Evolutionary conservation across 129 eudicot species (phyloP).

Genomic region (Oenanthe sinensis): DNA sequence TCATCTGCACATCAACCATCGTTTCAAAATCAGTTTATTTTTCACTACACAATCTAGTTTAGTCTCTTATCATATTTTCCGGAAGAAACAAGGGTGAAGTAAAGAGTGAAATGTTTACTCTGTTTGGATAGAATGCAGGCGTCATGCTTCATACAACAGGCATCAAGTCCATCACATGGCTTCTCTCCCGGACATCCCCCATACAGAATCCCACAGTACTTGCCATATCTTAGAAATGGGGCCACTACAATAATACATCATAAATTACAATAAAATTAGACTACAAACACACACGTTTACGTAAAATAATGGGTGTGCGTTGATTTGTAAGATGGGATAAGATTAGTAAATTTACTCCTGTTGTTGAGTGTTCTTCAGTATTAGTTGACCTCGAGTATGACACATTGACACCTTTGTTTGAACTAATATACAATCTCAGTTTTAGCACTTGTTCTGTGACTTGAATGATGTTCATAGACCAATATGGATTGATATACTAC

Average conservation of each 20-base stretch:
- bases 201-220: slow-evolving; percentile 81
- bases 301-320: not conserved
- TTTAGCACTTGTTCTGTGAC: not conserved
- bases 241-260: slow-evolving; percentile 34
- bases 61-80: too few species aligned
- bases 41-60: too few species aligned
- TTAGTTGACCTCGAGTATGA: not conserved
- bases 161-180: slow-evolving; percentile 86
- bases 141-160: slow-evolving; percentile 86
- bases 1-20: slow-evolving; percentile 34
- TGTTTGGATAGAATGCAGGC: slow-evolving; percentile 57
- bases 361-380: not conserved
- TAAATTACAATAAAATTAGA: not conserved
- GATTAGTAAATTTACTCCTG: not conserved
- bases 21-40: not conserved
- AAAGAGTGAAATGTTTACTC: slow-evolving; percentile 33
- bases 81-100: not conserved
- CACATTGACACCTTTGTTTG: not conserved
- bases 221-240: slow-evolving; percentile 88
- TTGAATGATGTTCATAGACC: too few species aligned
- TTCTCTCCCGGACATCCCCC: slow-evolving; percentile 81
- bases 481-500: not conserved
- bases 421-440: not conserved
- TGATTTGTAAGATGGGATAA: not conserved
- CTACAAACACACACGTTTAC: not conserved